Base-by-base conservation (phyloP, 257 asterid genomes). In the Penstemon barbatus region DNA sequence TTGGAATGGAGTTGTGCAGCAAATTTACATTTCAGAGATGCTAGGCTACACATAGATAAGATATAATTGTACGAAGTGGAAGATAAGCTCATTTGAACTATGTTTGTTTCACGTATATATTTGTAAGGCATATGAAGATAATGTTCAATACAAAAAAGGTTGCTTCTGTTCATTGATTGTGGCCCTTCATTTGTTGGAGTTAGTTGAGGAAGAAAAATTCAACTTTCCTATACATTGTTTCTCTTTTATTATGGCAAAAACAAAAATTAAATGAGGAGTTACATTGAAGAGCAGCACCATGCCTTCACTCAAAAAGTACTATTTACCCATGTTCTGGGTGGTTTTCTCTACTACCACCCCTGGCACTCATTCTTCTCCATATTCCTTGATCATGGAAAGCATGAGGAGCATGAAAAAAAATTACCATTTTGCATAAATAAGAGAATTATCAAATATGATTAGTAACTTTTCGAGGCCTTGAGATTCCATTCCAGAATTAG, bases 261-360 rank as follows among this genome's bases (percentile, higher is more conserved):
- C 36, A n/a, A 18, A 19, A 1, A 12, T 33, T 25, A 6, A 25
- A 46, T 53, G 55, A 25, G 67, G 33, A 56, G 44, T 56, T 44
- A 52, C 59, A 60, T 54, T 66, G 80, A 49, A 44, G 44, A 61
- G 52, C 8, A 40, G 38, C 48, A 12, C 44, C 11, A 6, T 38
- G 38, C 12, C 62, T 25, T 64, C 36, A 61, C 62, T 45, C 44
- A 57, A 68, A 36, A 50, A 18, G 19, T 48, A 58, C 41, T 11
- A 10, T 6, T 57, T 55, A 55, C 8, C 61, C 61, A 33, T 55
- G 61, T 54, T 8, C 33, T 54, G 6, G 18, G n/a, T 19, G 25
- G 61, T 12, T 6, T 18, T 15, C 59, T 10, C 39, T 45, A 2
- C 51, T 11, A 45, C 51, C 10, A 2, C 51, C 40, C 60, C 7